phyloP scores from a whole-genome alignment of 1,284 basidiomycete genomes.

The Acaromyces ingoldii region DNA sequence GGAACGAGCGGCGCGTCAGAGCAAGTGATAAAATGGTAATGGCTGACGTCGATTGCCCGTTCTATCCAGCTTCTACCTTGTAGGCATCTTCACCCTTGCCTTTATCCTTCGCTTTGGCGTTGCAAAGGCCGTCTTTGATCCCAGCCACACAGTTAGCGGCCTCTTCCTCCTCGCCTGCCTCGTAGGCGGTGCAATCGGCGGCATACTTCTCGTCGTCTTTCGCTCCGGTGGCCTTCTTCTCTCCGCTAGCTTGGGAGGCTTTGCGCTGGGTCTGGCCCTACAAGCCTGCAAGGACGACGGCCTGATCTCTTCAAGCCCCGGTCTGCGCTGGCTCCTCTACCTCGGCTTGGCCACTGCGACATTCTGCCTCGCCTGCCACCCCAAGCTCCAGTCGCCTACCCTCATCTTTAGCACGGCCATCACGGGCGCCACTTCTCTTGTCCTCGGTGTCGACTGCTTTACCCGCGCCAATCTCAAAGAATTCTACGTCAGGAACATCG shows the following conservation, averaged over 20 bases:
- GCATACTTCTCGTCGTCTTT: conserved; percentile 59
- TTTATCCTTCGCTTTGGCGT: conserved; percentile 87
- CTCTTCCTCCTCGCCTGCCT: conserved; percentile 79
- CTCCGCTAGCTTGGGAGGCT: conserved; percentile 66
- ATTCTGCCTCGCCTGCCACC: conserved; percentile 21
- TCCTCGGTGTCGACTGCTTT: conserved; percentile 80
- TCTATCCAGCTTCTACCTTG: conserved; percentile 85
- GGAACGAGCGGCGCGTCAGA: too few species aligned
- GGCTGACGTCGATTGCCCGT: too few species aligned
- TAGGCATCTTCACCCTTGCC: conserved; percentile 72
- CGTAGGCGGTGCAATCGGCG: conserved; percentile 75
- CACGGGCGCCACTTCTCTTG: conserved; percentile 86
- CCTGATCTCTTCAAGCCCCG: conserved; percentile 64
- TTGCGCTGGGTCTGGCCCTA: conserved; percentile 78
- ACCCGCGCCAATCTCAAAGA: conserved; percentile 86
- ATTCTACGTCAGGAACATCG: conserved; percentile 91
- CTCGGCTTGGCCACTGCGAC: conserved; percentile 59
- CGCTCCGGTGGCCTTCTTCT: conserved; percentile 25
- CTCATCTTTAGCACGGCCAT: conserved; percentile 67
- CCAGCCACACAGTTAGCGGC: conserved; percentile 70
- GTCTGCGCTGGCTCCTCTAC: conserved; percentile 79
- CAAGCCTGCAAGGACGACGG: conserved; percentile 78
- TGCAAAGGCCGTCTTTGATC: conserved; percentile 72
- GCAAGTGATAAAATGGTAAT: too few species aligned
- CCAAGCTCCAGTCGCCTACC: conserved; percentile 29